phyloP scores from a whole-genome alignment of 1,284 basidiomycete species.

The Vanrija humicola region DNA sequence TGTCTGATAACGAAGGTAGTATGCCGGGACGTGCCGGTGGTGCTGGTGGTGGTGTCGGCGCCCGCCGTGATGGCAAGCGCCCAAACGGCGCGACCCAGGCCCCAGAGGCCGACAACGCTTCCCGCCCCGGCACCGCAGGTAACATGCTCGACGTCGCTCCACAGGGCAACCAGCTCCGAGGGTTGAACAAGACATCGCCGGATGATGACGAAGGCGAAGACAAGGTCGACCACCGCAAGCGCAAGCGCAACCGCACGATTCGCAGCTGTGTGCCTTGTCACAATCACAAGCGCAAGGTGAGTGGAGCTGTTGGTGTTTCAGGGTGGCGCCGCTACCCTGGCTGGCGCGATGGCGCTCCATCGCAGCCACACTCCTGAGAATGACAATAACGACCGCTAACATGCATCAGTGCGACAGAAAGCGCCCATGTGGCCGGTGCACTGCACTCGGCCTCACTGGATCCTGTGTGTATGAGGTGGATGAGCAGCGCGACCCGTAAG shows the following conservation, averaged over 20 bases:
- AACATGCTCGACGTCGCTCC: no score
- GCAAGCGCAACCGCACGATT: slow-evolving; percentile 78
- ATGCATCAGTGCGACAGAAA: slow-evolving; percentile 49
- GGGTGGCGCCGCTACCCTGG: background rate
- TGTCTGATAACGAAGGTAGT: no score
- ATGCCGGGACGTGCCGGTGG: no score
- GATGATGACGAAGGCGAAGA: slow-evolving; percentile 20
- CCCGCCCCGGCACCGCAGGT: no score
- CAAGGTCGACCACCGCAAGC: slow-evolving; percentile 55
- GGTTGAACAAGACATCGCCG: background rate
- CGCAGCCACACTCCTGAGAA: slow-evolving; percentile 47
- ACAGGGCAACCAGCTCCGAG: no score
- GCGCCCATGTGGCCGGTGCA: slow-evolving; percentile 75
- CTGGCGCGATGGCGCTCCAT: background rate
- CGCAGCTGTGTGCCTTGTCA: slow-evolving; percentile 86
- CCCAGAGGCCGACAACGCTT: no score
- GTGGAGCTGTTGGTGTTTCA: slow-evolving; percentile 15
- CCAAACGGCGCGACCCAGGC: no score
- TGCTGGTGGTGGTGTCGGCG: no score
- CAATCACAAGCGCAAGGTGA: slow-evolving; percentile 83
- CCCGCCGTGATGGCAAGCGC: no score
- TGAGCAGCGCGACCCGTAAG: slow-evolving; percentile 72
- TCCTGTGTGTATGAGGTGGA: slow-evolving; percentile 89
- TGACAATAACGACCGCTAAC: background rate
- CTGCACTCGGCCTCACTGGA: slow-evolving; percentile 66